A percentile compares a stretch with the other conserved stretches of the same genome.
These are phyloP conservation scores for Ophiocordyceps unilateralis DNA, from an alignment of 2,329 filamentous ascomycete genomes.

Conservation along the genomic window DNA sequence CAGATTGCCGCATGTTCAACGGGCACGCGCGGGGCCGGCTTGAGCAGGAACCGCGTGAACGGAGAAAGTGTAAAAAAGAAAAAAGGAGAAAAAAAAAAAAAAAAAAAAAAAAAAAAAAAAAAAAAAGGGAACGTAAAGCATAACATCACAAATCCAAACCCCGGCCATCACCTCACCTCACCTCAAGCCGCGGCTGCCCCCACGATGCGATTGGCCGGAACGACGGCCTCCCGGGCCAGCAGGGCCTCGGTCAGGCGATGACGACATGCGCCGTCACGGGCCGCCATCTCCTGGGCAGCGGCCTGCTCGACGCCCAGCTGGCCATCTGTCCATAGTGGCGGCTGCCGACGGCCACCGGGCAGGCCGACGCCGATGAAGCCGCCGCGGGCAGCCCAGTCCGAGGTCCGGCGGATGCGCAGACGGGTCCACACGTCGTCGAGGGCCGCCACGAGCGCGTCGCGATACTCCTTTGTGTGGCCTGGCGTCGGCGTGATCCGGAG, in stretches of 20 bases:
- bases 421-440: slow-evolving; percentile 79
- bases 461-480: slow-evolving; percentile 70
- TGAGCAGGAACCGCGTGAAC: neutral
- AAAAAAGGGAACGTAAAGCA: neutral
- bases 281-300: slow-evolving; percentile 40
- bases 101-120: neutral
- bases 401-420: slow-evolving; percentile 80
- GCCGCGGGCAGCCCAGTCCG: slow-evolving; percentile 77
- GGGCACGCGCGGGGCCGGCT: too few relatives aligned
- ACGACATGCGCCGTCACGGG: slow-evolving; percentile 11
- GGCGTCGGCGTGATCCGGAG: slow-evolving; percentile 92
- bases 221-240: slow-evolving; percentile 34
- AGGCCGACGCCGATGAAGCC: slow-evolving; percentile 92
- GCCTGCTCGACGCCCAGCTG: slow-evolving; percentile 66
- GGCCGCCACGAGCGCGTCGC: slow-evolving; percentile 69
- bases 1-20: neutral
- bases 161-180: too few relatives aligned
- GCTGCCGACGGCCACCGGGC: slow-evolving; percentile 28
- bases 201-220: slow-evolving; percentile 11
- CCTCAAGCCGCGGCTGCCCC: slow-evolving; percentile 9
- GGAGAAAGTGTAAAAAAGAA: neutral
- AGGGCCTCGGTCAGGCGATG: slow-evolving; percentile 38
- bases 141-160: too few relatives aligned
- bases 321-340: slow-evolving; percentile 78
- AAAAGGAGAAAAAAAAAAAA: neutral